These are phyloP conservation scores for Ganoderma resinaceum DNA, from an alignment of 1,284 basidiomycete genomes.

Conservation along the genomic window DNA sequence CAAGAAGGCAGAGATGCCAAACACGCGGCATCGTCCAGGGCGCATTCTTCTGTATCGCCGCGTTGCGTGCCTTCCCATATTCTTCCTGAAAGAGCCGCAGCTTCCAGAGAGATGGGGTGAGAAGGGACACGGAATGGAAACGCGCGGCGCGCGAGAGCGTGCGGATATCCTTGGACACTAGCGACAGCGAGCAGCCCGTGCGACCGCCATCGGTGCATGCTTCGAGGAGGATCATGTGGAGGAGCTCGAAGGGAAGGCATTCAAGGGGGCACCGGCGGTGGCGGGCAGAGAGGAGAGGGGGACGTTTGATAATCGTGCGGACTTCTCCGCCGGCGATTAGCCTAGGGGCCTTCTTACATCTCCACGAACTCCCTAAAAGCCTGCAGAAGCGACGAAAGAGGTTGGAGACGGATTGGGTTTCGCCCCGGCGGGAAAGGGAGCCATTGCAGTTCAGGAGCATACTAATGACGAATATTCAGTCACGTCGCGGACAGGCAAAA, in stretches of 20 bases:
- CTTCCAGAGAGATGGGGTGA: neutral
- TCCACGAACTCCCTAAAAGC: neutral
- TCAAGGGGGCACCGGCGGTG: neutral
- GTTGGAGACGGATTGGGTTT: neutral
- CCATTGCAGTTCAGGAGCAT: neutral
- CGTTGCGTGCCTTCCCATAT: neutral
- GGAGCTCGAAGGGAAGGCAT: conserved; percentile 8
- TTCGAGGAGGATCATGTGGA: conserved; percentile 2
- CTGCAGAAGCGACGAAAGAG: neutral
- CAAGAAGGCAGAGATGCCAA: neutral
- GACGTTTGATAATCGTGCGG: no score
- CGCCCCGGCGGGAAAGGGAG: neutral
- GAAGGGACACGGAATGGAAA: conserved; percentile 10
- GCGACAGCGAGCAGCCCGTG: conserved; percentile 13
- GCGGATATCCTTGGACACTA: conserved; percentile 10
- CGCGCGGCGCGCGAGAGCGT: neutral
- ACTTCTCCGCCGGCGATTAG: neutral
- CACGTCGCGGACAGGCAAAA: neutral
- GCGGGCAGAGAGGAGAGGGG: no score
- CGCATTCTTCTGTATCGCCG: neutral
- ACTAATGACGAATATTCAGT: neutral
- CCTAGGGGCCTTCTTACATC: neutral
- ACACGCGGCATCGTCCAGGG: neutral
- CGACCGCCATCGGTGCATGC: conserved; percentile 14
- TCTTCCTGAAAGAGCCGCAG: neutral